Evolutionary conservation across 1,284 basidiomycete species (phyloP), one percentile per base, ranked within the genome.

Genomic region (Puccinia hordei): DNA sequence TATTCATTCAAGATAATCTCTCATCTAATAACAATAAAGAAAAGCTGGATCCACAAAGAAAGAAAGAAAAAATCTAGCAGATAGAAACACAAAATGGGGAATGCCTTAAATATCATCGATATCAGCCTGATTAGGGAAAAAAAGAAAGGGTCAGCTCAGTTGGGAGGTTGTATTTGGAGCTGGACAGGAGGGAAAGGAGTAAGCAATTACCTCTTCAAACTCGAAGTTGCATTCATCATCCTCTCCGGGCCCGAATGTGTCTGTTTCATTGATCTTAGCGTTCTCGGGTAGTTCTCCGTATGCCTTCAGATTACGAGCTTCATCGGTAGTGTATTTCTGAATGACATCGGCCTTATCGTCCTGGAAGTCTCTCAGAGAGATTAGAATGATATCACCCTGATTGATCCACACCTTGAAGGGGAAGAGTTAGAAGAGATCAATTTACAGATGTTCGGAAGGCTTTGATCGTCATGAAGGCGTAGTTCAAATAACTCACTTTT

Each of bases 291-390:
- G 89, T 87, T 99, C 97, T 80, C 97, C 95, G 85, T 98, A 98
- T 35, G 93, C 93, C 90, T 98, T 97, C 86, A 98, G 91, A 46
- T 92, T 94, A 82, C 94, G 89, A 38, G 94, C 94, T 84, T 96
- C 94, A 85, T 98, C 95, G 44, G 95, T 91, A 17, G 95, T 97
- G 87, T 99, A 99, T 87, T 98, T 98, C 86, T 98, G 96, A 85
- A 99, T 98, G 71, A 99, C 96, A 88, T 99, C 97, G 44, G 95
- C 97, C 87, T 98, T 98, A 87, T 94, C 95, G 85, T 99, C 97
- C 87, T 99, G 96, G 90, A 99, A 99, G 80, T 99, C 97, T 83
- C 97, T 93, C 75, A 99, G 89, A 41, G 96, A 99, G 55, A 99
- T 89, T 63, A 99, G 89, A 82, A 99, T 92, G 86, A 99, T 98